Conservation (phyloP, 2,329 filamentous ascomycete species). For the Periconia sp. region DNA sequence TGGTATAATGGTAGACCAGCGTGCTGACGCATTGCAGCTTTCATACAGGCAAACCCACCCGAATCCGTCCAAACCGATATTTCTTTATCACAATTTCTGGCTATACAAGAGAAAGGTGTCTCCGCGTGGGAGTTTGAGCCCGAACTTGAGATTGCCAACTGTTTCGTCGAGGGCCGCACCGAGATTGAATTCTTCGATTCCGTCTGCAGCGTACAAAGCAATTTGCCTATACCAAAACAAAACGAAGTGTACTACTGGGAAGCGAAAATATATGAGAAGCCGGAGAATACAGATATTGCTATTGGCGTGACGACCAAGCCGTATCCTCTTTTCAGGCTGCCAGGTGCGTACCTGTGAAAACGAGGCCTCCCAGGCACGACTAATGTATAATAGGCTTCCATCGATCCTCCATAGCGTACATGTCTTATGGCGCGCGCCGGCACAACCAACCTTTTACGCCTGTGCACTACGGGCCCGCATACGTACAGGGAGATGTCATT, state of each 20-base stretch:
- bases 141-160: slow-evolving; percentile 98
- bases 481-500: slow-evolving; percentile 92
- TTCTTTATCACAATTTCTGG: slow-evolving; percentile 93
- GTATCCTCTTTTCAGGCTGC: slow-evolving; percentile 90
- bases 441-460: slow-evolving; percentile 89
- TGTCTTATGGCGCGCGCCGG: slow-evolving; percentile 81
- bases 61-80: slow-evolving; percentile 97
- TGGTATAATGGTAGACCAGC: slow-evolving; percentile 9
- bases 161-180: slow-evolving; percentile 93
- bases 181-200: slow-evolving; percentile 99
- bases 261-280: slow-evolving; percentile 97
- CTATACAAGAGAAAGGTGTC: slow-evolving; percentile 99
- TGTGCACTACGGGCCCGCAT: slow-evolving; percentile 78
- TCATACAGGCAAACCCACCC: slow-evolving; percentile 89
- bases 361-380: not conserved
- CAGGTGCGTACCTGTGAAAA: slow-evolving; percentile 62
- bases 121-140: slow-evolving; percentile 99
- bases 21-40: slow-evolving; percentile 61
- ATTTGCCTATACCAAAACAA: slow-evolving; percentile 94
- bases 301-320: slow-evolving; percentile 97
- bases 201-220: slow-evolving; percentile 95
- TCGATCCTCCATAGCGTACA: slow-evolving; percentile 89
- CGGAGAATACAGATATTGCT: slow-evolving; percentile 80
- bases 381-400: slow-evolving; percentile 69
- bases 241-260: slow-evolving; percentile 99